Conservation (phyloP, 2,329 filamentous ascomycete genomes). For the Penicillium brasilianum region DNA sequence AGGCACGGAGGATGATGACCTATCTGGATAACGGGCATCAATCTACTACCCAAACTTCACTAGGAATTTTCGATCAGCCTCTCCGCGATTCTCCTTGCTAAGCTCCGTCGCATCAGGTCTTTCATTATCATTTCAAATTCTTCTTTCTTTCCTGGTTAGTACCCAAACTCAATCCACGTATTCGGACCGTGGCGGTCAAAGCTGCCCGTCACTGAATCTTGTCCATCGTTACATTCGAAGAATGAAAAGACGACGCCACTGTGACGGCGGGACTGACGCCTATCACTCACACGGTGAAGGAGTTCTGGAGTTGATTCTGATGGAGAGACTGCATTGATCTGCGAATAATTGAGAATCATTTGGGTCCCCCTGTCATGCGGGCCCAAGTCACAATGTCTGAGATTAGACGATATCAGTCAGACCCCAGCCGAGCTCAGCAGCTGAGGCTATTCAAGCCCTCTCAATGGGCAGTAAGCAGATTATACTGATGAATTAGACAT, state of each 20-base stretch:
- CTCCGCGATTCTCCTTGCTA: background rate
- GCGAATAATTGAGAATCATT: constrained; percentile 9
- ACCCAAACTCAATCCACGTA: constrained; percentile 21
- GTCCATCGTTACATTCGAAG: constrained; percentile 16
- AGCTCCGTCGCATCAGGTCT: background rate
- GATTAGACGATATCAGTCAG: background rate
- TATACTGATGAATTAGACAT: constrained; percentile 6
- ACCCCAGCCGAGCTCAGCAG: background rate
- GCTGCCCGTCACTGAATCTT: constrained; percentile 1
- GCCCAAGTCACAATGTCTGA: background rate
- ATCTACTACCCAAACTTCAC: background rate
- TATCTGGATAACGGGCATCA: constrained; percentile 1
- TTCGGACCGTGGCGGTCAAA: constrained; percentile 5
- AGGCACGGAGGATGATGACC: background rate
- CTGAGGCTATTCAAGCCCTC: constrained; percentile 15
- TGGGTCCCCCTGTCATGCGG: background rate
- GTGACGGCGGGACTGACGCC: background rate
- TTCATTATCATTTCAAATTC: constrained; percentile 6
- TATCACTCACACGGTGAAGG: background rate
- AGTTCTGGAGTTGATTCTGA: background rate
- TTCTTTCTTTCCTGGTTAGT: constrained; percentile 18
- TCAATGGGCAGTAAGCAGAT: background rate
- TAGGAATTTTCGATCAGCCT: background rate
- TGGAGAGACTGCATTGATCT: constrained; percentile 2
- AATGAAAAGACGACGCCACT: constrained; percentile 2